Evolutionary conservation across 1,284 basidiomycete species (phyloP).

Genomic region (Coniferiporia sulphurascens): DNA sequence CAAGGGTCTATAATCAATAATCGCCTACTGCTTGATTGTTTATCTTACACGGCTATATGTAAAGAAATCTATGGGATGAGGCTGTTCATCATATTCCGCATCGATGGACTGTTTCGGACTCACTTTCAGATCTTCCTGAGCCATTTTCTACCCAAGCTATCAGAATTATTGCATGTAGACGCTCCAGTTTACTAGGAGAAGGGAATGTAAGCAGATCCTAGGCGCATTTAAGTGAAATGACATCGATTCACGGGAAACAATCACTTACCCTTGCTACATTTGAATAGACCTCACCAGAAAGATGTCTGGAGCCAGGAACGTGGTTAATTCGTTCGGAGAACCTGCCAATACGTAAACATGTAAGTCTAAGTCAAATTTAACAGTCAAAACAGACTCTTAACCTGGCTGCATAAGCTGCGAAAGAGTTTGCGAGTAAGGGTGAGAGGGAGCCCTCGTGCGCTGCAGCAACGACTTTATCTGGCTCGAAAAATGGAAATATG

Average conservation of each 20-base stretch:
- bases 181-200: not conserved
- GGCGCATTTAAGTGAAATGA: not conserved
- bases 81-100: not conserved
- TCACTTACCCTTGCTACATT: conserved; percentile 4
- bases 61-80: not conserved
- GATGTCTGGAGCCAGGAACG: not conserved
- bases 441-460: not conserved
- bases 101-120: not conserved
- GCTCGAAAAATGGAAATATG: conserved; percentile 11
- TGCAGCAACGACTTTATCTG: not conserved
- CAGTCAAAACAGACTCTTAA: not conserved
- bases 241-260: not conserved
- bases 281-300: conserved; percentile 6
- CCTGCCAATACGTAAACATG: not conserved
- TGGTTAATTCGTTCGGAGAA: conserved; percentile 11
- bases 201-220: not conserved
- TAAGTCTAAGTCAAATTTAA: not conserved
- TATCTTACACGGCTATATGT: conserved; percentile 9
- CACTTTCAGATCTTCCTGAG: conserved; percentile 4
- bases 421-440: conserved; percentile 10
- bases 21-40: not conserved
- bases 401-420: conserved; percentile 13
- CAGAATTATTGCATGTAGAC: conserved; percentile 4
- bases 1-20: too few relatives aligned
- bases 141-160: conserved; percentile 14